Conservation (phyloP, 495 filamentous ascomycete genomes). For the Tuber aestivum region DNA sequence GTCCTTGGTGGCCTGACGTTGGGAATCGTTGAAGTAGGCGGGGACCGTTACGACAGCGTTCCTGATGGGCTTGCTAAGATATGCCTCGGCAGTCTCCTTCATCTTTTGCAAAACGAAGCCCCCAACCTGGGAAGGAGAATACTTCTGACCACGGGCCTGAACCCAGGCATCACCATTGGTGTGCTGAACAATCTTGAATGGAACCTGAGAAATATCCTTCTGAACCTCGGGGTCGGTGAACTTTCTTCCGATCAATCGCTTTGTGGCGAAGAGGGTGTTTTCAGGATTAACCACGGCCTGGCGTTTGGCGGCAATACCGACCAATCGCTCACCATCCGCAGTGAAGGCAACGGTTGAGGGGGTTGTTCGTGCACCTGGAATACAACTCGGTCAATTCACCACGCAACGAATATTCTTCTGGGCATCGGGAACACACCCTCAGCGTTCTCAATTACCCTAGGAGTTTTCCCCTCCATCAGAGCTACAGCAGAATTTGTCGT, state of each 20-base stretch:
- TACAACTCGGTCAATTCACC: slow-evolving; percentile 16
- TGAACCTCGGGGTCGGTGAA: slow-evolving; percentile 94
- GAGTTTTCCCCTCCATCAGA: slow-evolving; percentile 91
- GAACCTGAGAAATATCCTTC: slow-evolving; percentile 96
- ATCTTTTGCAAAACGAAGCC: slow-evolving; percentile 96
- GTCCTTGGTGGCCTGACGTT: slow-evolving; percentile 97
- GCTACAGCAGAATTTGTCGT: slow-evolving; percentile 98
- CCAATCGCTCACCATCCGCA: slow-evolving; percentile 91
- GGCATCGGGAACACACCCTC: slow-evolving; percentile 58
- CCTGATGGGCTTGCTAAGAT: slow-evolving; percentile 81
- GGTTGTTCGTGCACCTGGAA: slow-evolving; percentile 81
- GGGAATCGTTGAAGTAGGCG: slow-evolving; percentile 97
- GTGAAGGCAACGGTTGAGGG: slow-evolving; percentile 96
- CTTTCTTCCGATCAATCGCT: slow-evolving; percentile 98
- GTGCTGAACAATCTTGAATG: slow-evolving; percentile 99
- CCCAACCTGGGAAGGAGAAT: slow-evolving; percentile 97
- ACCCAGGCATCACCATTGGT: slow-evolving; percentile 98
- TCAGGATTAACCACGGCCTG: slow-evolving; percentile 99
- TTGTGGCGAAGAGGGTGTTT: slow-evolving; percentile 98
- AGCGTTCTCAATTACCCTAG: slow-evolving; percentile 95
- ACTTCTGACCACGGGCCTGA: slow-evolving; percentile 89
- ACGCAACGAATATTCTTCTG: slow-evolving; percentile 21
- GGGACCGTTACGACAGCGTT: slow-evolving; percentile 95
- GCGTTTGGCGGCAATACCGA: slow-evolving; percentile 97
- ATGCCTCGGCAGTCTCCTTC: slow-evolving; percentile 95